phyloP scores from a whole-genome alignment of 2,329 filamentous ascomycete species.

The Chaetomium strumarium region DNA sequence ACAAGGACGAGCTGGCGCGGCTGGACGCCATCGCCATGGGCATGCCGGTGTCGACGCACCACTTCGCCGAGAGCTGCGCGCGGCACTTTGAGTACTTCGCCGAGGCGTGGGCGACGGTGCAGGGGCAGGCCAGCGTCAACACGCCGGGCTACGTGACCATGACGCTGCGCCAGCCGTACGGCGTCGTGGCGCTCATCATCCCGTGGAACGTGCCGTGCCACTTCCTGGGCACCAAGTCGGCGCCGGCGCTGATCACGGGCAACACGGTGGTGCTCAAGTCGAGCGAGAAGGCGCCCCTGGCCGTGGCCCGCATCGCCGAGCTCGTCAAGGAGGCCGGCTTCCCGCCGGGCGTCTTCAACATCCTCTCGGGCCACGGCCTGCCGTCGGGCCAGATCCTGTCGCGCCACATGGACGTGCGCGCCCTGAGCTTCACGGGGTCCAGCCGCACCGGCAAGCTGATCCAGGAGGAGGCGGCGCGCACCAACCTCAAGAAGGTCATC shows the following conservation, averaged over 20 bases:
- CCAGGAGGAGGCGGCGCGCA: slow-evolving; percentile 63
- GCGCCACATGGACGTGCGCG: slow-evolving; percentile 62
- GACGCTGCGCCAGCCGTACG: slow-evolving; percentile 44
- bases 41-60: slow-evolving; percentile 35
- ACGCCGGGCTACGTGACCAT: slow-evolving; percentile 43
- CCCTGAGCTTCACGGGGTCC: slow-evolving; percentile 72
- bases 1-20: slow-evolving; percentile 38
- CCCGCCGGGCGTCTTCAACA: slow-evolving; percentile 68
- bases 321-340: slow-evolving; percentile 67
- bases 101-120: slow-evolving; percentile 37
- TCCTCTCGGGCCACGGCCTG: slow-evolving; percentile 63
- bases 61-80: slow-evolving; percentile 34
- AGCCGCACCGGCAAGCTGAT: slow-evolving; percentile 65
- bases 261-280: slow-evolving; percentile 48
- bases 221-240: slow-evolving; percentile 43
- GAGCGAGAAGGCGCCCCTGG: slow-evolving; percentile 49
- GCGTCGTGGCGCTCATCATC: slow-evolving; percentile 51
- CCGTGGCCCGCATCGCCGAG: slow-evolving; percentile 36
- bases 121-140: slow-evolving; percentile 42
- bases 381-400: slow-evolving; percentile 62
- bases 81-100: slow-evolving; percentile 37
- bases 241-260: slow-evolving; percentile 43
- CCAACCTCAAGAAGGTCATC: slow-evolving; percentile 58
- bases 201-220: slow-evolving; percentile 50
- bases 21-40: slow-evolving; percentile 43